Conservation (phyloP, 495 filamentous ascomycete species). For the Hyphodiscus hymeniophilus region DNA sequence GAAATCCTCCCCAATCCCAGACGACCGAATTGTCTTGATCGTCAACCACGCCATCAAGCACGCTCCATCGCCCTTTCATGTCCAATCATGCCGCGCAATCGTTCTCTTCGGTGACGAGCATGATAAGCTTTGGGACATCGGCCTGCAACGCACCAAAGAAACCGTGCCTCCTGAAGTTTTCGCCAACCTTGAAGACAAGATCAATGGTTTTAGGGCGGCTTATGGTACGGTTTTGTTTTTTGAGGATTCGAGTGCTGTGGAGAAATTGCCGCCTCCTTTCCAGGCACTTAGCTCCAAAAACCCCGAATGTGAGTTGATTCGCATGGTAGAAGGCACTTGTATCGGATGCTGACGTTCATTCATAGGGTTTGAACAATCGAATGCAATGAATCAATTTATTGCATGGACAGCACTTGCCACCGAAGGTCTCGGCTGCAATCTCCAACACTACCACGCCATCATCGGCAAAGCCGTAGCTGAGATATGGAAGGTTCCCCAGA, state of each 20-base stretch:
- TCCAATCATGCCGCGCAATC: conserved; percentile 52
- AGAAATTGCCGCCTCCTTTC: conserved; percentile 33
- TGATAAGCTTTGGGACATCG: conserved; percentile 56
- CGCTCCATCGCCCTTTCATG: conserved; percentile 56
- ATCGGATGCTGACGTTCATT: conserved; percentile 27
- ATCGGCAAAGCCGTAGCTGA: conserved; percentile 47
- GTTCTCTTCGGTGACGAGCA: conserved; percentile 56
- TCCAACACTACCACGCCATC: conserved; percentile 67
- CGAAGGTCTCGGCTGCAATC: conserved; percentile 63
- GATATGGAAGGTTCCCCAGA: conserved; percentile 50
- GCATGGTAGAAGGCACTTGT: too few species aligned
- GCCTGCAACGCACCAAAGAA: conserved; percentile 40
- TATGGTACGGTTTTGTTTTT: conserved; percentile 59
- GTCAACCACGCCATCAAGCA: conserved; percentile 45
- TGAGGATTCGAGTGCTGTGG: conserved; percentile 35
- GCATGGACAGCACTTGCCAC: conserved; percentile 59
- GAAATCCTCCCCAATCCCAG: conserved; percentile 45
- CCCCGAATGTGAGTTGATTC: conserved; percentile 32
- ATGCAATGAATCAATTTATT: conserved; percentile 59
- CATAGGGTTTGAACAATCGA: conserved; percentile 44
- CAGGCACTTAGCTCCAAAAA: conserved; percentile 33
- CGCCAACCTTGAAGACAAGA: conserved; percentile 35
- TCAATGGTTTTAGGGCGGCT: conserved; percentile 43
- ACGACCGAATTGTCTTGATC: conserved; percentile 46
- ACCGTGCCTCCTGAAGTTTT: conserved; percentile 45